Percentiles rank a stretch among this genome's conserved stretches.
Evolutionary conservation across 2,329 filamentous ascomycete genomes (phyloP).

Genomic region (Aphanoascus verrucosus): DNA sequence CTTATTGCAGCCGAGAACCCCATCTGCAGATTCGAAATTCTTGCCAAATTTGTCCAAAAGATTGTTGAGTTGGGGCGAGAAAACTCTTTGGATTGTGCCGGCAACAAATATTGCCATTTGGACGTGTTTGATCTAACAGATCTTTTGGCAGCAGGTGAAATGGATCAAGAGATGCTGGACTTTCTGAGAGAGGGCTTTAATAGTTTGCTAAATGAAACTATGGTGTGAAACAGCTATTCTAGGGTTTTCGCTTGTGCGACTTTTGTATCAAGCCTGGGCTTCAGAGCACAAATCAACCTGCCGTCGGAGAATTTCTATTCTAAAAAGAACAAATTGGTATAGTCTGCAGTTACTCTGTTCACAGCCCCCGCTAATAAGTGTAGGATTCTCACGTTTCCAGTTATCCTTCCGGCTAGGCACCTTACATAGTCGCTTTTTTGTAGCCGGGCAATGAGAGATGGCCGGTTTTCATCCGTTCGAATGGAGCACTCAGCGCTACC

Average conservation of each 20-base stretch:
- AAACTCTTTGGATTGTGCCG: slow-evolving; percentile 4
- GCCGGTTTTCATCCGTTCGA: too few relatives aligned
- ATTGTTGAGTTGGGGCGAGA: slow-evolving; percentile 5
- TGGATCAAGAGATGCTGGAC: slow-evolving; percentile 4
- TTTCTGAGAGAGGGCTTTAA: slow-evolving; percentile 10
- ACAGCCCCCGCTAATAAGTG: too few relatives aligned
- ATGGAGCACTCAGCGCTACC: too few relatives aligned
- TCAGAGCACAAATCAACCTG: too few relatives aligned
- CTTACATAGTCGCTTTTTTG: too few relatives aligned
- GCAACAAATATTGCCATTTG: slow-evolving; percentile 1
- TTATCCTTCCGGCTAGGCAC: too few relatives aligned
- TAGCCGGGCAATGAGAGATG: too few relatives aligned
- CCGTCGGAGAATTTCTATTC: background rate
- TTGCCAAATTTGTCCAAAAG: slow-evolving; percentile 10
- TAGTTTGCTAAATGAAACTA: background rate
- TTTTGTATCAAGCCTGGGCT: too few relatives aligned
- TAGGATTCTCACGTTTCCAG: too few relatives aligned
- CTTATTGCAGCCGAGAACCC: slow-evolving; percentile 10
- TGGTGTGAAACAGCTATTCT: background rate
- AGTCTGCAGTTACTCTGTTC: too few relatives aligned
- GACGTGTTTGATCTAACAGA: slow-evolving; percentile 5
- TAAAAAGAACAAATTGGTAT: too few relatives aligned
- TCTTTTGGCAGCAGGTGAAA: slow-evolving; percentile 1
- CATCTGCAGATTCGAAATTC: slow-evolving; percentile 7
- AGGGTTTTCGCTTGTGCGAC: too few relatives aligned